Evolutionary conservation across 345 rosid genomes (phyloP).

Genomic region (Lepidium didymum): DNA sequence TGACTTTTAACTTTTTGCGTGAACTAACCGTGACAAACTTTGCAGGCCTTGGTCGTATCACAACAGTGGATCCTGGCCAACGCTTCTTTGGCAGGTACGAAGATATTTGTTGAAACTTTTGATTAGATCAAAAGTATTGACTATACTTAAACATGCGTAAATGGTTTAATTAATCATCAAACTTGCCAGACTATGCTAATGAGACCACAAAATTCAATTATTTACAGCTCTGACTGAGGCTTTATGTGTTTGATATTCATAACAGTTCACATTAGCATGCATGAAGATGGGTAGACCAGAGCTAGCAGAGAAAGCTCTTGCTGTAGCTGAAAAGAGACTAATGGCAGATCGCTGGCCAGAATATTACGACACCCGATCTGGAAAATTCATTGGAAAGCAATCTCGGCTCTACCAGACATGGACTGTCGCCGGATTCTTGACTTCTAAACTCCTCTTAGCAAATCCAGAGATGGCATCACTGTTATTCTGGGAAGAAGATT

Average conservation of each 20-base stretch:
- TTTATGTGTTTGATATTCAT: background rate
- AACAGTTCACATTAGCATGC: conserved; percentile 93
- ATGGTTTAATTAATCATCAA: background rate
- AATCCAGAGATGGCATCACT: conserved; percentile 74
- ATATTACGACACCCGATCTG: conserved; percentile 80
- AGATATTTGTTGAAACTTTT: background rate
- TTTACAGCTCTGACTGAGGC: no score
- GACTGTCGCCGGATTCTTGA: conserved; percentile 87
- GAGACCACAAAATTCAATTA: background rate
- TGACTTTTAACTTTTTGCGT: background rate
- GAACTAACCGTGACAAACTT: conserved; percentile 12
- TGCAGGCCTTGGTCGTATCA: conserved; percentile 98
- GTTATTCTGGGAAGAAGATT: conserved; percentile 92
- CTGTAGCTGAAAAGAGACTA: conserved; percentile 76
- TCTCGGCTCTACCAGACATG: conserved; percentile 85
- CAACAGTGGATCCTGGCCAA: conserved; percentile 97
- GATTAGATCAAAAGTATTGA: background rate
- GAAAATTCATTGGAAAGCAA: conserved; percentile 88
- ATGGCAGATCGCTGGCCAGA: conserved; percentile 79
- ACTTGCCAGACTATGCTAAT: background rate
- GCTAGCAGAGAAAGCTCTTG: conserved; percentile 75
- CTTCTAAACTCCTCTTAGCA: conserved; percentile 71
- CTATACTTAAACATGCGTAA: background rate
- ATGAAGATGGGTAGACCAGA: conserved; percentile 81
- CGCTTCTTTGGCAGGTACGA: conserved; percentile 96